Base-by-base conservation (phyloP, 305 asterid genomes). In the Euphrasia arctica region DNA sequence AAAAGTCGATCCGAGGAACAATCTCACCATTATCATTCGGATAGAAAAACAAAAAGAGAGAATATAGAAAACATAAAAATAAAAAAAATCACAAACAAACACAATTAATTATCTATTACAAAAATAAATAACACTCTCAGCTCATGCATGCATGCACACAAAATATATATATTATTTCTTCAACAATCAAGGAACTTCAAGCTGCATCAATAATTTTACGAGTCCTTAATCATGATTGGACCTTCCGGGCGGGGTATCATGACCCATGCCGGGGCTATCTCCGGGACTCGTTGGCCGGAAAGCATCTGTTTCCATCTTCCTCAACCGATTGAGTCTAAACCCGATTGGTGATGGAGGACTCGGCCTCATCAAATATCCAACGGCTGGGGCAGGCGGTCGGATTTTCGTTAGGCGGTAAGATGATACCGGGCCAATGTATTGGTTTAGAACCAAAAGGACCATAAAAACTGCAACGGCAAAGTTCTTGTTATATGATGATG, bases 191-290 rank as follows among this genome's bases (percentile, higher is more conserved):
- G 14, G 13, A 62, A 22, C 27, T 25, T n/a, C 45, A 66, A 61
- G n/a, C 73, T 22, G 28, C 54, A 52, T 45, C 18, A 15, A 50
- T 0, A 36, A 36, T 6, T 36, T 25, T 29, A 27, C 22, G 18
- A 7, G n/a, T 12, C 4, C 57, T 14, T 6, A 36, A 39, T 39
- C n/a, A 15, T 49, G 55, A 39, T 70, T 34, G 39, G 28, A 65
- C 28, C 1, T 9, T 11, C 85, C 77, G 1, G 91, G 96, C 2
- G 96, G 96, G 7, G n/a, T 13, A n/a, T 75, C 59, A 56, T 88
- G 89, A 36, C 95, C 96, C 89, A 85, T 86, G 7, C 95, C 91
- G 15, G 95, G 96, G 76, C 96, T 88, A 43, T 64, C 78, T 42
- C 95, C 95, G 0, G 84, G 87, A 8, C 64, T 59, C 0, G 82